Evolutionary conservation across 1,284 basidiomycete species (phyloP).

Genomic region (Fomitopsis palustris): DNA sequence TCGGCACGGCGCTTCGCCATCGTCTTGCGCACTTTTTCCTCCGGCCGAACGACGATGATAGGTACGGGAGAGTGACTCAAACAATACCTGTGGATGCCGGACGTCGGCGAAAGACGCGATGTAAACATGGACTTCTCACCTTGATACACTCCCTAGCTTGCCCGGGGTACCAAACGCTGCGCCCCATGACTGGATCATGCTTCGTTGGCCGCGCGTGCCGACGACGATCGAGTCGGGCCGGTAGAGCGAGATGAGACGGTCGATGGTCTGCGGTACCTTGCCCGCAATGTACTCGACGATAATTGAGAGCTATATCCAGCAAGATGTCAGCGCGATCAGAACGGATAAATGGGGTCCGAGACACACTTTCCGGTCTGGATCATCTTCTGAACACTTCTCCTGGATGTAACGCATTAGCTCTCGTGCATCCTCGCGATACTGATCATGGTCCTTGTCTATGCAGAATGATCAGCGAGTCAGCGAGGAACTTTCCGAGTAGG

Average conservation of each 20-base stretch:
- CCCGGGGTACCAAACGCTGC: conserved; percentile 54
- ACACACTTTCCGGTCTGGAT: conserved; percentile 70
- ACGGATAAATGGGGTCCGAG: background rate
- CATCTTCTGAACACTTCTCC: conserved; percentile 78
- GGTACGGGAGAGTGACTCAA: conserved; percentile 89
- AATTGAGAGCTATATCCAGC: conserved; percentile 66
- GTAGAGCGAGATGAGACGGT: conserved; percentile 92
- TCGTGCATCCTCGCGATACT: conserved; percentile 85
- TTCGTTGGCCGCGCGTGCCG: conserved; percentile 78
- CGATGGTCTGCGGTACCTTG: conserved; percentile 83
- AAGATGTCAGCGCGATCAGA: background rate
- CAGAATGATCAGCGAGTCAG: background rate
- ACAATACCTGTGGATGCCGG: conserved; percentile 61
- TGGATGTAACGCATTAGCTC: conserved; percentile 81
- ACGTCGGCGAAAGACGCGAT: background rate
- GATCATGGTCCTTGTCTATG: conserved; percentile 75
- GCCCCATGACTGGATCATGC: conserved; percentile 55
- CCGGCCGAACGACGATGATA: conserved; percentile 88
- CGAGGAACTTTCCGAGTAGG: background rate
- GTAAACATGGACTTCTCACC: conserved; percentile 38
- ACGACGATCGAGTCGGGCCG: conserved; percentile 94
- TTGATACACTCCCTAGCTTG: conserved; percentile 59
- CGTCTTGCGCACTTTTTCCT: conserved; percentile 82
- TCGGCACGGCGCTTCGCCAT: conserved; percentile 80
- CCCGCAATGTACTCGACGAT: conserved; percentile 95